Evolutionary conservation across 2,329 filamentous ascomycete species (phyloP), one percentile per base, ranked within the genome.

Genomic region (Ceratocystis harringtonii): DNA sequence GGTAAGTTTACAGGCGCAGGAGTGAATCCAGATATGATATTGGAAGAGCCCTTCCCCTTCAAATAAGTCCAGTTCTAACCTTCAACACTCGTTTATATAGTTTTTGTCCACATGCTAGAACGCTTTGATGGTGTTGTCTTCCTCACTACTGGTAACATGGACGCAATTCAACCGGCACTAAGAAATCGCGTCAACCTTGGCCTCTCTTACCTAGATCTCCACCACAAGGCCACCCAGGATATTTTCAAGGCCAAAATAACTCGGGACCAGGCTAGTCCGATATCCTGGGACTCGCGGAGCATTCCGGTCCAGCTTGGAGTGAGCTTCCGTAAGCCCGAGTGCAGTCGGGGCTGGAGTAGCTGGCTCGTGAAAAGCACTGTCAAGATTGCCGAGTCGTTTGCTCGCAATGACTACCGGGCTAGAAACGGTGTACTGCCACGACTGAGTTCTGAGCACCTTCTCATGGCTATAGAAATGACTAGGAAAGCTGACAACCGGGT

Each of bases 331-430:
- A n/a, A n/a, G 19, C 45, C 45, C 6, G 19, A 48, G 6, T 3
- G 22, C n/a, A 19, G n/a, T 2, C 7, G 8, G 10, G 71, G 70
- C 66, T 76, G 74, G 74, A 76, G 75, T 58, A 75, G 75, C 6
- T 71, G 75, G 12, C 75, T 76, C 65, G 76, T 76, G 57, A 72
- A 74, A 52, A 75, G 72, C 19, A 74, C 73, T 1, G 75, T 75
- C 69, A 73, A 74, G 68, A 74, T 70, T 5, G 74, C 75, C 0
- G 73, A 74, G 1, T 73, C 73, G 50, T 69, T 78, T 0, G 76
- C 76, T 0, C 72, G 76, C 17, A 72, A 77, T 69, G 17, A 19
- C 45, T 36, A 36, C 8, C 32, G 32, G 10, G 32, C 32, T 36
- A 36, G 32, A 36, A 36, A 36, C 8, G 32, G 32, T 8, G 32